Base-by-base conservation (phyloP, 805 yeast genomes). In the Monosporozyma siamensis region DNA sequence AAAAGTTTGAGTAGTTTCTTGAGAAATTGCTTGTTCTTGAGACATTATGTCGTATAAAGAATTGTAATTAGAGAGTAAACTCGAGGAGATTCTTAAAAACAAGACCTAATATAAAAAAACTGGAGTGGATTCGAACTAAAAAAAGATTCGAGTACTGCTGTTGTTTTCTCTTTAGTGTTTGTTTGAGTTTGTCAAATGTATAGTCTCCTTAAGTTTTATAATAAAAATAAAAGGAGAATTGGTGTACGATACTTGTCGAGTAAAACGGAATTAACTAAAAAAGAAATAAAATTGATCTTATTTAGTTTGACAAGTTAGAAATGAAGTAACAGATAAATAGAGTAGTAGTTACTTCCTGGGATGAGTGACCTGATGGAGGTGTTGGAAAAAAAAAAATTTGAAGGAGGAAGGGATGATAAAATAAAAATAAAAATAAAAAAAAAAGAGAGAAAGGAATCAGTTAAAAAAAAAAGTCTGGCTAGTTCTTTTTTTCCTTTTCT, bases 11-110 rank as follows among this genome's bases (percentile, higher is more conserved):
- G 3, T 32, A 18, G 35, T 20, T 35, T 36, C 45, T 40, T 38
- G 45, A 34, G 42, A 37, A 18, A 23, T 21, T 10, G 32, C 17
- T 26, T 43, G 20, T 40, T 35, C 39, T 42, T 34, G 42, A 25
- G 41, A 44, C 39, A 40, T 41, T 34, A 40, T 40, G 38, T 23
- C 26, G 11, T 21, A 21, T 34, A 34, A n/a, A 22, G 26, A 21
- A 22, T n/a, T 34, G 12, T 34, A 34, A 22, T 34, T 34, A 34
- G 35, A 15, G 22, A 32, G 35, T 32, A 32, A 32, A 32, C 35
- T 32, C 23, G 35, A 32, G 12, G 35, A 18, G 35, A 32, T 32
- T 32, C 35, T 22, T 32, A 32, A 32, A 32, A 32, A 32, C 35
- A 32, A 32, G 35, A 32, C 35, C 35, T 32, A 32, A 20, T 18